phyloP scores from a whole-genome alignment of 2,329 filamentous ascomycete species.

The Pezicula neosporulosa region DNA sequence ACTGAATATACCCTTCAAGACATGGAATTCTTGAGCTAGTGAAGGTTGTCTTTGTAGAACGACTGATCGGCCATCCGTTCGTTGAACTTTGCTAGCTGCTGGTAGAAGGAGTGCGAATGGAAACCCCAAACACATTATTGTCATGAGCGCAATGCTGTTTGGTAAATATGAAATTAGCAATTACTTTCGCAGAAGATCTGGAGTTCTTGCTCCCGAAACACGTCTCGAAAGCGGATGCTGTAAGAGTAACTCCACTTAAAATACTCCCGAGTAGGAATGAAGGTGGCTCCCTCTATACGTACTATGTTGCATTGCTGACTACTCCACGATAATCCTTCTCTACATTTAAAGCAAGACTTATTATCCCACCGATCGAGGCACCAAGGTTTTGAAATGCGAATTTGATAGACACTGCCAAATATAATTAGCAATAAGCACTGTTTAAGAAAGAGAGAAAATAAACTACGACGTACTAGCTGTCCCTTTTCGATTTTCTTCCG shows the following conservation, averaged over 20 bases:
- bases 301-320: conserved; percentile 11
- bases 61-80: conserved; percentile 11
- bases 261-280: too few relatives aligned
- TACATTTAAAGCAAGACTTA: conserved; percentile 8
- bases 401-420: not conserved
- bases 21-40: conserved; percentile 2
- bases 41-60: conserved; percentile 4
- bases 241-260: too few relatives aligned
- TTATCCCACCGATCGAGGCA: conserved; percentile 9
- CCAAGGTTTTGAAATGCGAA: conserved; percentile 7
- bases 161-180: too few relatives aligned
- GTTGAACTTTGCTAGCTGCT: conserved; percentile 6
- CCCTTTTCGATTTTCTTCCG: conserved; percentile 13
- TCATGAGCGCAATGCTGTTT: conserved; percentile 12
- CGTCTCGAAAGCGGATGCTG: too few relatives aligned
- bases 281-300: too few relatives aligned
- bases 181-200: too few relatives aligned
- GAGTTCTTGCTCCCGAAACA: too few relatives aligned
- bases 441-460: not conserved
- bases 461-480: not conserved
- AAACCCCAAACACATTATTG: conserved; percentile 14
- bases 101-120: conserved; percentile 11
- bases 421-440: too few relatives aligned
- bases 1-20: conserved; percentile 5
- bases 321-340: conserved; percentile 7